These are phyloP conservation scores for Suillus paluster DNA, from an alignment of 768 basidiomycete species.

Conservation along the genomic window DNA sequence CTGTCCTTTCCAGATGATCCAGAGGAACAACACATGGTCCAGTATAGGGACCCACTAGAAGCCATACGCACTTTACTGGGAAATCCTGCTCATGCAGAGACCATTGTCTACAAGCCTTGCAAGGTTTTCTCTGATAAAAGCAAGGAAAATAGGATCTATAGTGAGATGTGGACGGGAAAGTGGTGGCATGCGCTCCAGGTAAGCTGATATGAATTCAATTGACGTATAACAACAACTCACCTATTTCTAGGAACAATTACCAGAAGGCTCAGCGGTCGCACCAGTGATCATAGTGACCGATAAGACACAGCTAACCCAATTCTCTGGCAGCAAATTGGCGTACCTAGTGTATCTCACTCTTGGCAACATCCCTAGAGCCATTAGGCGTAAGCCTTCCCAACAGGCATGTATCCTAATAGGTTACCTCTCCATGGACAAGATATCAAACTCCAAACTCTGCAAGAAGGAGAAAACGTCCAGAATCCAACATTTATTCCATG, in stretches of 20 bases:
- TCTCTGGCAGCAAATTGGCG: constrained; percentile 12
- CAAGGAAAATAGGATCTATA: constrained; percentile 28
- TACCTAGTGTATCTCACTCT: constrained; percentile 29
- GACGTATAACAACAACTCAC: too few species aligned
- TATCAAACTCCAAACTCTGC: background rate
- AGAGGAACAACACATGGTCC: background rate
- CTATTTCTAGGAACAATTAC: background rate
- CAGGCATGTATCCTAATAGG: constrained; percentile 40
- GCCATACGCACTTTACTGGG: constrained; percentile 1
- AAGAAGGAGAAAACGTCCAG: constrained; percentile 18
- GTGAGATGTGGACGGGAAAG: constrained; percentile 41
- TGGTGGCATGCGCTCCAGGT: constrained; percentile 42
- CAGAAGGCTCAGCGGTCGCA: background rate
- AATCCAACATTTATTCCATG: constrained; percentile 38
- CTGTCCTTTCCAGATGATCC: background rate
- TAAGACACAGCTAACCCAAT: constrained; percentile 17
- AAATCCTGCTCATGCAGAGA: background rate
- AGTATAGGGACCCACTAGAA: background rate
- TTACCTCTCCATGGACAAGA: background rate
- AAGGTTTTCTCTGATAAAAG: constrained; percentile 24
- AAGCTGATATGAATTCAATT: too few species aligned
- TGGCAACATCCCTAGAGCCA: constrained; percentile 45
- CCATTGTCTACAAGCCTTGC: constrained; percentile 34
- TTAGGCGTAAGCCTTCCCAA: constrained; percentile 38
- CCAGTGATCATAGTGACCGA: background rate